Evolutionary conservation across 1,284 basidiomycete genomes (phyloP), one percentile per base, ranked within the genome.

Genomic region (Leccinum holopus): DNA sequence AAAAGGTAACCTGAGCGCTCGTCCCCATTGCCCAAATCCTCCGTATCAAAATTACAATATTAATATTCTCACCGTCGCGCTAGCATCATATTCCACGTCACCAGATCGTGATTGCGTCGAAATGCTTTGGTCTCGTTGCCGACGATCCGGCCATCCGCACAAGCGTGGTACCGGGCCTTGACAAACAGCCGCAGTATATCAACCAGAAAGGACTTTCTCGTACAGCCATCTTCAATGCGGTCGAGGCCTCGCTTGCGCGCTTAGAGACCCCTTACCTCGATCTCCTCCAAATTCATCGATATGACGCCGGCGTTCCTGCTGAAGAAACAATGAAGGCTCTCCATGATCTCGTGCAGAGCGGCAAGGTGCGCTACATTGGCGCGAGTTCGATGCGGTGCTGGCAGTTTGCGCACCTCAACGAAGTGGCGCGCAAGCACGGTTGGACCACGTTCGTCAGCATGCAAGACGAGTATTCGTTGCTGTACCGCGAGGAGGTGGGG

Each of bases 31-130:
- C 18, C 18, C 44, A 47, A 47, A 37, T 37, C 35, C 35, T 37
- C 35, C 35, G n/a, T 18, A 18, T 18, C 5, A 44, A 44, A 44
- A 41, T 25, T 14, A 28, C 12, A n/a, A n/a, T n/a, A n/a, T n/a
- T n/a, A 14, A 16, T 21, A 16, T 52, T 52, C 49, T 28, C 12
- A 28, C 25, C 25, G 0, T 18, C 10, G 9, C n/a, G 9, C 41
- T 41, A 84, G 82, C 78, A 79, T 71, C 71, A 83, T 18, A 84
- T 90, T 57, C 84, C 85, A 11, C 79, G 88, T 53, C 77, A 83
- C 33, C 78, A 82, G 18, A 65, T 85, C 16, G 66, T 83, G 54
- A 78, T 85, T 61, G 71, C 79, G 4, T 79, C 81, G 10, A 85
- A 84, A 65, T 75, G 73, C 21, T 60, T 60, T 4, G 64, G 67